Conservation (phyloP, 2,329 filamentous ascomycete species). For the Purpureocillium takamizusanense region DNA sequence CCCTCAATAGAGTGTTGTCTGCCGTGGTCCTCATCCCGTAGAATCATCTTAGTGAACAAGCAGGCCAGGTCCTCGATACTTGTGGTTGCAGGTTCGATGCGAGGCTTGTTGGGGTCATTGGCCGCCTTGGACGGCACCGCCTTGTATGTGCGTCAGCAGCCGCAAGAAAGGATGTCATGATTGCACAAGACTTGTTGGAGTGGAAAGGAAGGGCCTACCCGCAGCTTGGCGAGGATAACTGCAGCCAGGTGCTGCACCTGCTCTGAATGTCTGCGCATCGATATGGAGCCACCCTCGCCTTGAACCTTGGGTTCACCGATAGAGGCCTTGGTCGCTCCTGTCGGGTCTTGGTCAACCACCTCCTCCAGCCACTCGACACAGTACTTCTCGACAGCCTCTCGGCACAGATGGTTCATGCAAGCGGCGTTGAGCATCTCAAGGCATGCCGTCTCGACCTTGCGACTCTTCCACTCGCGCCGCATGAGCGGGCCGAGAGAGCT, state of each 20-base stretch:
- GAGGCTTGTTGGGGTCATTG: constrained; percentile 29
- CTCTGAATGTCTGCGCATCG: constrained; percentile 51
- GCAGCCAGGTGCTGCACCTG: constrained; percentile 59
- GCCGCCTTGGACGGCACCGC: constrained; percentile 39
- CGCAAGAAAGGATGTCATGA: constrained; percentile 15
- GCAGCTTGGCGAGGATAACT: constrained; percentile 66
- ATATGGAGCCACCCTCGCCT: constrained; percentile 48
- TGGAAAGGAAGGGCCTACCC: constrained; percentile 25
- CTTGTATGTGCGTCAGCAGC: constrained; percentile 44
- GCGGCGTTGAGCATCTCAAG: constrained; percentile 87
- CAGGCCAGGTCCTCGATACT: constrained; percentile 57
- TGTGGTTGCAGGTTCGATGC: constrained; percentile 44
- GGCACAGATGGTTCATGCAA: constrained; percentile 74
- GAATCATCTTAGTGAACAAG: constrained; percentile 58
- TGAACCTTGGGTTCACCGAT: constrained; percentile 48
- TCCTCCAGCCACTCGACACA: constrained; percentile 83
- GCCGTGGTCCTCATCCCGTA: constrained; percentile 46
- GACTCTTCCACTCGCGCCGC: constrained; percentile 71
- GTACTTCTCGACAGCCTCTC: constrained; percentile 75
- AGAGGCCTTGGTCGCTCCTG: constrained; percentile 40
- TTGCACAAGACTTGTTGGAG: background rate
- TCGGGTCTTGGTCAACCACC: constrained; percentile 64
- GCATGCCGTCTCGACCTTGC: constrained; percentile 76
- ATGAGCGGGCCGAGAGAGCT: constrained; percentile 67
- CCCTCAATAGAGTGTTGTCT: constrained; percentile 76